These are phyloP conservation scores for Serendipita vermifera DNA, from an alignment of 768 basidiomycete species.

Conservation along the genomic window DNA sequence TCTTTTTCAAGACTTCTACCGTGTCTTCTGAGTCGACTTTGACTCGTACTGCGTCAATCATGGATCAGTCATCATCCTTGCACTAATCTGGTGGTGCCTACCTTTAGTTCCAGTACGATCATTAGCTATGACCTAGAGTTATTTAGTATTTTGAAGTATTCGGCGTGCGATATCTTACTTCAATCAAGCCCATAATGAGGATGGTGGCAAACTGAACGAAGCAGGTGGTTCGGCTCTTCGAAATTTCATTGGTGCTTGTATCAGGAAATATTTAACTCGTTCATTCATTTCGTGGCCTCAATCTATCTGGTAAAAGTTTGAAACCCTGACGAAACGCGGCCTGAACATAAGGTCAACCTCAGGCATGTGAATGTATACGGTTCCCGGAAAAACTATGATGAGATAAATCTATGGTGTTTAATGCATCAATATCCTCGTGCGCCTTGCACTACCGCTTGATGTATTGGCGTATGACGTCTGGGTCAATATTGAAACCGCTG, in stretches of 20 bases:
- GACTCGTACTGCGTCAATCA: constrained; percentile 55
- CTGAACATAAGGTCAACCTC: no score
- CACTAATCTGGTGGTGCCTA: constrained; percentile 23
- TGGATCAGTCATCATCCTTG: not conserved
- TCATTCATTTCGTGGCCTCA: constrained; percentile 10
- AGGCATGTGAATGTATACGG: no score
- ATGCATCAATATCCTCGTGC: no score
- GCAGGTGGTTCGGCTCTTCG: constrained; percentile 11
- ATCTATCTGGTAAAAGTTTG: not conserved
- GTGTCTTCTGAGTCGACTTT: constrained; percentile 94
- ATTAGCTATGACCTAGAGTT: constrained; percentile 75
- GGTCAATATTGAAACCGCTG: not conserved
- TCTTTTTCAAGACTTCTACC: constrained; percentile 91
- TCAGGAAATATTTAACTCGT: constrained; percentile 19
- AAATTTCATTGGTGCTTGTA: constrained; percentile 20
- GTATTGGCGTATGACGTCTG: not conserved
- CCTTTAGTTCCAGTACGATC: constrained; percentile 93
- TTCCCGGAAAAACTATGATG: no score
- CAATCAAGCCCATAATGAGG: constrained; percentile 23
- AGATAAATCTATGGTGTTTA: no score
- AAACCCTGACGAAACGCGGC: no score
- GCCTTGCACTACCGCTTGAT: no score
- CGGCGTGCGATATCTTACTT: constrained; percentile 17
- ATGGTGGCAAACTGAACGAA: not conserved
- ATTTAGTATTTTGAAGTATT: constrained; percentile 11